Base-by-base conservation (phyloP, 2,329 filamentous ascomycete species). In the Camillea tinctor region DNA sequence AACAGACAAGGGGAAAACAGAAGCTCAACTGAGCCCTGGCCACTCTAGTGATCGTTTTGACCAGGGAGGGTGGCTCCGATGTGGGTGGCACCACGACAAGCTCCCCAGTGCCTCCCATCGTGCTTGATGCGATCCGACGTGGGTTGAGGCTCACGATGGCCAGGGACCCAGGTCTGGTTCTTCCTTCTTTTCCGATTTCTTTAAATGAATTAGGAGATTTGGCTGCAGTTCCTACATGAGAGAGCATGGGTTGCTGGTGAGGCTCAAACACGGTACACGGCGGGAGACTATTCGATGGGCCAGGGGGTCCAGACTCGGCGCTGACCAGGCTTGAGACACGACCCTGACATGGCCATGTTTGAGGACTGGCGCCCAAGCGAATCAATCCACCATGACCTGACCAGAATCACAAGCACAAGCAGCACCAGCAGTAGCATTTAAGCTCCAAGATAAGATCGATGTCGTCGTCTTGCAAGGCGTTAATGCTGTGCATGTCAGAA, bases 341-440 rank as follows among this genome's bases (percentile, higher is more conserved):
- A 63, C 64, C 68, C 67, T 66, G 67, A 70, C 68, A 64, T n/a
- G 60, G 63, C 55, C 60, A 56, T 63, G 68, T 70, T 70, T 70
- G 65, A 68, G 59, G 60, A 59, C 57, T 30, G 59, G 60, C 53
- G 21, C 50, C 60, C 59, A 40, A 64, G 23, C 60, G 49, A 58
- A 58, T 23, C 15, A 30, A 21, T 44, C 51, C 51, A 53, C 23
- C 22, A n/a, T 36, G 23, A 53, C 19, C 51, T 53, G 23, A 19
- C 17, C 22, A 3, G 24, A 53, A 17, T 30, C 9, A 53, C 23
- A 24, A 30, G 22, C 17, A n/a, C n/a, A n/a, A n/a, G n/a, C n/a
- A n/a, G n/a, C n/a, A n/a, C n/a, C n/a, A n/a, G n/a, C n/a, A n/a
- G n/a, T n/a, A 24, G 21, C 9, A 24, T 23, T 19, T 24, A 53